Evolutionary conservation across 768 basidiomycete genomes (phyloP), one percentile per base, ranked within the genome.

Genomic region (Trametopsis cervina): DNA sequence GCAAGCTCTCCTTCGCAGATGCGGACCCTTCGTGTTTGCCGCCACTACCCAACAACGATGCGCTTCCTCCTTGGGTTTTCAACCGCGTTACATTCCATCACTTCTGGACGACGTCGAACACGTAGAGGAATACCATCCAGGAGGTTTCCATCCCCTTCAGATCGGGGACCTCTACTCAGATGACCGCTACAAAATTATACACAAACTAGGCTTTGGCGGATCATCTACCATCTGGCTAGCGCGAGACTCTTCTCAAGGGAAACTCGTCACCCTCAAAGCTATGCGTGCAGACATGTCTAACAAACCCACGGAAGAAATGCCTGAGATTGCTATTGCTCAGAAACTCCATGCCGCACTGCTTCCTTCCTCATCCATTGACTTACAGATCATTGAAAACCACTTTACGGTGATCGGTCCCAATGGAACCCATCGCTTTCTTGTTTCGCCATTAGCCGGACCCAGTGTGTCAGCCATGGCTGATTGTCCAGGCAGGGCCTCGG

Each of bases 141-240:
- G 76, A 23, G 78, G 77, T 3, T 74, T 67, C 55, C 76, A 77
- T 52, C 77, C 77, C 11, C 65, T 77, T 20, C 58, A 63, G 39
- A 69, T 79, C 46, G 76, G 75, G 24, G 73, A 79, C 57, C 59
- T 58, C 18, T 74, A 77, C 63, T 68, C 57, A 50, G 54, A 68
- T 18, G 72, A 73, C 0, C 65, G 77, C 41, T 80, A 72, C 65
- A 63, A 59, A 35, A 62, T 78, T 43, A 56, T 79, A 36, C 64
- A 74, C 55, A 77, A 76, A 60, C 62, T 77, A 10, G 76, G 76
- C n/a, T 67, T 51, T 47, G 68, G 70, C 12, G 63, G 65, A 15
- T 66, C 60, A 12, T 69, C 70, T n/a, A 70, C 69, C 24, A 50
- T 71, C 15, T 70, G 71, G 71, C 64, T 73, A 11, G 66, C 63